Base-by-base conservation (phyloP, 306 rosid genomes). In the Fragaria ananassa region DNA sequence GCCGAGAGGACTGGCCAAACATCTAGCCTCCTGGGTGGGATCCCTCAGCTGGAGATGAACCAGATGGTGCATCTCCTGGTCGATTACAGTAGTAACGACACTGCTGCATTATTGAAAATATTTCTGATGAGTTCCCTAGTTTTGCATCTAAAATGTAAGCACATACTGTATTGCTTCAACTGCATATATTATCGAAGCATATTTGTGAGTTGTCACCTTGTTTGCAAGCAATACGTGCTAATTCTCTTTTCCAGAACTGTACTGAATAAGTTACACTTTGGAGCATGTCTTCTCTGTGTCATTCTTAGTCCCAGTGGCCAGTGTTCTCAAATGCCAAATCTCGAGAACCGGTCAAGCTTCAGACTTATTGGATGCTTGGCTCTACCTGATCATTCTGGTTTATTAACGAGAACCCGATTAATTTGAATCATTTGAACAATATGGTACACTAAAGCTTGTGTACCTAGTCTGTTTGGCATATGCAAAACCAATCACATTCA, bases 1-100 rank as follows among this genome's bases (percentile, higher is more conserved):
- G 98, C 70, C 97, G 97, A 0, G 97, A 96, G 37, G 97, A 92
- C 77, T 92, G 98, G 98, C 97, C 98, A 47, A 88, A 90, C 77
- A 88, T 92, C 86, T 83, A 95, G 71, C 97, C 96, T 65, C 98
- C 97, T 5, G 96, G 98, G 27, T 95, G 97, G 97, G 91, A 90
- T 86, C 97, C 98, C 50, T 85, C 91, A 29, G 76, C 85, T 41
- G 86, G 87, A 79, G 80, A 76, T 23, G 85, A 56, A 42, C 60
- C 78, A 29, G 31, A 29, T 29, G 31, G 0, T 64, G 46, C 74
- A n/a, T 27, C 13, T 21, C 31, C 31, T 29, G 31, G 31, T 29
- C 53, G 80, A 35, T 31, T n/a, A 15, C 68, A 57, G 29, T 63
- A 39, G 2, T 53, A 34, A 72, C 25, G 15, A 19, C 68, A 56